Evolutionary conservation across 371 early-diverging fungal species (phyloP).

Genomic region (Batrachochytrium dendrobatidis): DNA sequence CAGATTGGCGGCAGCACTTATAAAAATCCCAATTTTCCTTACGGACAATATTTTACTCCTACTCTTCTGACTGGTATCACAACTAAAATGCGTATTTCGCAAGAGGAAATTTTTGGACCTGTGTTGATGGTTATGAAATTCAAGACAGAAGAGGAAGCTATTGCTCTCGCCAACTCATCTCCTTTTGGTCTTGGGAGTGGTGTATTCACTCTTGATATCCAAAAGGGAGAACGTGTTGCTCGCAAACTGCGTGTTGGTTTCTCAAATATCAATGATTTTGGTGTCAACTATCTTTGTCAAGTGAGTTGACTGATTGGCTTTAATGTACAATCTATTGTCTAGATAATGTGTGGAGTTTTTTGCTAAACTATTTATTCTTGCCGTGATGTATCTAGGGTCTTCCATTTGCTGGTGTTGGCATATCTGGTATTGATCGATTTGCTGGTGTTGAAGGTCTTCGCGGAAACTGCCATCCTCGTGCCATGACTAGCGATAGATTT

Average conservation of each 20-base stretch:
- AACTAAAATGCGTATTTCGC: constrained; percentile 64
- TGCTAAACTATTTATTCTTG: neutral
- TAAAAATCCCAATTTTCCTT: constrained; percentile 56
- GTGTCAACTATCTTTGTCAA: constrained; percentile 62
- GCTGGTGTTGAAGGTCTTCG: constrained; percentile 8
- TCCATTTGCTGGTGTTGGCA: constrained; percentile 80
- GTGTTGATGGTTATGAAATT: constrained; percentile 76
- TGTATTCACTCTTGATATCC: constrained; percentile 58
- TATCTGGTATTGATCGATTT: constrained; percentile 66
- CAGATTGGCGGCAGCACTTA: constrained; percentile 60
- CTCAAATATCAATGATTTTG: constrained; percentile 83
- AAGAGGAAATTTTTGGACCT: constrained; percentile 76
- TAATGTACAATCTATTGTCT: too few species aligned
- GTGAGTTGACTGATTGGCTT: too few species aligned
- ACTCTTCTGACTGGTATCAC: constrained; percentile 73
- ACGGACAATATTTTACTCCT: constrained; percentile 74
- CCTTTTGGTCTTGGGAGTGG: constrained; percentile 73
- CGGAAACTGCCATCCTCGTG: constrained; percentile 5
- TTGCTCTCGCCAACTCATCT: constrained; percentile 63
- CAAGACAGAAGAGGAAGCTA: constrained; percentile 59
- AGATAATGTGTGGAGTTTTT: neutral
- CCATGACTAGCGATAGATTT: constrained; percentile 3
- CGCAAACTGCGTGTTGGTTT: constrained; percentile 65
- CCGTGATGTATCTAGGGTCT: constrained; percentile 16
- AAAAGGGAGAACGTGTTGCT: constrained; percentile 55